Conservation (phyloP, 164 flowering plant species). For the Sedum album region DNA sequence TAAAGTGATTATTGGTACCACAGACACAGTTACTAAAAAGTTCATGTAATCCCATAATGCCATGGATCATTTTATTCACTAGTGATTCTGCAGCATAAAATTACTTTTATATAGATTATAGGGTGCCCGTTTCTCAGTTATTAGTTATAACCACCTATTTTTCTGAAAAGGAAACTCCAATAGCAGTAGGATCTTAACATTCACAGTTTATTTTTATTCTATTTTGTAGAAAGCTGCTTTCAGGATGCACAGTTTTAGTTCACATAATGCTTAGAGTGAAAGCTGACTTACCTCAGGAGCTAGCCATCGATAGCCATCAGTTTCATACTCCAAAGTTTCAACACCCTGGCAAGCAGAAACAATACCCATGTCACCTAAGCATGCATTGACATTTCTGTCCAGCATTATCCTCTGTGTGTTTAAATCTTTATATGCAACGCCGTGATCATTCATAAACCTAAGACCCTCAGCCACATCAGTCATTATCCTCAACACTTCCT, state of each 20-base stretch:
- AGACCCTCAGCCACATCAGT: constrained; percentile 80
- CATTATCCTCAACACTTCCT: constrained; percentile 68
- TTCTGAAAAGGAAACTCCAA: too few relatives aligned
- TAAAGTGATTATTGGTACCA: not conserved
- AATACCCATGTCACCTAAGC: constrained; percentile 85
- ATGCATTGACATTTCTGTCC: constrained; percentile 82
- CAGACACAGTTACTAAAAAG: too few relatives aligned
- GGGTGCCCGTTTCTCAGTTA: not conserved
- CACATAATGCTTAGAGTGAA: not conserved
- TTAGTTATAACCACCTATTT: not conserved
- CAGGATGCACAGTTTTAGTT: not conserved
- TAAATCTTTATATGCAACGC: constrained; percentile 66
- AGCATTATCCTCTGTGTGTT: constrained; percentile 66
- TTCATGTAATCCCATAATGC: too few relatives aligned
- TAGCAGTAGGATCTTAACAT: not conserved
- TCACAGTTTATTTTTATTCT: not conserved
- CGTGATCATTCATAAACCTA: constrained; percentile 89
- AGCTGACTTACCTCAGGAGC: constrained; percentile 87
- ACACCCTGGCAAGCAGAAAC: constrained; percentile 64
- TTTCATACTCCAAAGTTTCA: constrained; percentile 89
- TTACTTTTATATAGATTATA: too few relatives aligned
- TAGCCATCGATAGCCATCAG: constrained; percentile 91
- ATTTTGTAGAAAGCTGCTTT: too few relatives aligned
- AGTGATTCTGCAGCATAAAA: too few relatives aligned
- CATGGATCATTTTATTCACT: too few relatives aligned